Evolutionary conservation across 1,139 yeast genomes (phyloP), one percentile per base, ranked within the genome.

Genomic region (Hyphopichia pseudoburtonii): DNA sequence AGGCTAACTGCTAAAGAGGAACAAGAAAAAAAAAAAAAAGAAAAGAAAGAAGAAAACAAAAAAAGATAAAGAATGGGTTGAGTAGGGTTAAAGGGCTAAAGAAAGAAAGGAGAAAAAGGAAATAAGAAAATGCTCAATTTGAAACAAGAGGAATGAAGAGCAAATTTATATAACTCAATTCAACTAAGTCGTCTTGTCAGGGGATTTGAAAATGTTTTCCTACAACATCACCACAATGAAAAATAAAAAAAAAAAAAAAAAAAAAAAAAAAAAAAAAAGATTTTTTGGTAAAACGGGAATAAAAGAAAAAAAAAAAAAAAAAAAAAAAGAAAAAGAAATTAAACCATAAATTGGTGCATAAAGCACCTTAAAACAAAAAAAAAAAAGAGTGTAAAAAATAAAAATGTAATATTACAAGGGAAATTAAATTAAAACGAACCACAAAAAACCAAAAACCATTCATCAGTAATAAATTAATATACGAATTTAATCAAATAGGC

Each of bases 101-200:
- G n/a, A n/a, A n/a, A n/a, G n/a, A n/a, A n/a, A 26, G 12, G 30
- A 28, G 30, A 30, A 30, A 30, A 30, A 19, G 32, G 32, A 12
- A 30, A 18, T 18, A 15, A 16, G 15, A 28, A 28, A 28, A 12
- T 12, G 30, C 30, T 28, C 30, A 16, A n/a, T 6, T 25, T 11
- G 14, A 8, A 6, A 6, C n/a, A 8, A 6, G 28, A n/a, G 7
- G 28, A n/a, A 14, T 7, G n/a, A n/a, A 6, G 21, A 28, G 21
- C 18, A 15, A 28, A 29, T 29, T 17, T 29, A 29, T 29, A 29
- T 29, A 29, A 8, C 30, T n/a, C 5, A n/a, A 24, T 24, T 9
- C 23, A 21, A 10, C 7, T 7, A 7, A 10, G 23, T 7, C 7
- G 23, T 7, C 9, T 7, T 7, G 10, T 21, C 23, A 7, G 10